Conservation (phyloP, 2,329 filamentous ascomycete genomes). For the Botrytis pseudocinerea region DNA sequence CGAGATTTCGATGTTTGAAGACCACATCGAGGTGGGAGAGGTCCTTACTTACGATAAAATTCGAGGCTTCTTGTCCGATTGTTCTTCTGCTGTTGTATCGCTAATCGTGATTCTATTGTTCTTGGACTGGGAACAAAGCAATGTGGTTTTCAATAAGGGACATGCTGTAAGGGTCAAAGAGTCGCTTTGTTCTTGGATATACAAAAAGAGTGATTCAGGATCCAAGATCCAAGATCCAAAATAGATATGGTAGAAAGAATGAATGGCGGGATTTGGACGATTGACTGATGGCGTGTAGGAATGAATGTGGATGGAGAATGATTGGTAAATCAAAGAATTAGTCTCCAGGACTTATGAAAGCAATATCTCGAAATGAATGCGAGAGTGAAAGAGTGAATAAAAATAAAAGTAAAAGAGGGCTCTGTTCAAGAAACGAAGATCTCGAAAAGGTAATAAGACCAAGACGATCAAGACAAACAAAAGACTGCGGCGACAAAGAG, state of each 20-base stretch:
- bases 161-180: neutral
- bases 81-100: neutral
- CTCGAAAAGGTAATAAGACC: neutral
- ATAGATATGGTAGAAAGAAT: neutral
- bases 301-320: constrained; percentile 13
- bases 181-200: neutral
- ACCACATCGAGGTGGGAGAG: neutral
- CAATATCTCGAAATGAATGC: neutral
- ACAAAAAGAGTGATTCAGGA: constrained; percentile 20
- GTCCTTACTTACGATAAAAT: constrained; percentile 14
- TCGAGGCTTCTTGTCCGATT: neutral
- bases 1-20: neutral
- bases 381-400: neutral
- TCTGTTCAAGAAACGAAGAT: constrained; percentile 2
- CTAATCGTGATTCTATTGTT: constrained; percentile 14
- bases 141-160: neutral
- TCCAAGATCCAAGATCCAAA: constrained; percentile 14
- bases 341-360: constrained; percentile 14
- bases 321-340: constrained; percentile 4
- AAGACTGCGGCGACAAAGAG: neutral
- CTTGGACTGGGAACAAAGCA: constrained; percentile 14
- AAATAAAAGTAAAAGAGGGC: neutral
- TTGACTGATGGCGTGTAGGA: neutral
- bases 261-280: neutral
- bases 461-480: neutral